A percentile compares a stretch with the other conserved stretches of the same genome.
phyloP scores from a whole-genome alignment of 2,329 filamentous ascomycete species.

The Paradendryphiella salina region DNA sequence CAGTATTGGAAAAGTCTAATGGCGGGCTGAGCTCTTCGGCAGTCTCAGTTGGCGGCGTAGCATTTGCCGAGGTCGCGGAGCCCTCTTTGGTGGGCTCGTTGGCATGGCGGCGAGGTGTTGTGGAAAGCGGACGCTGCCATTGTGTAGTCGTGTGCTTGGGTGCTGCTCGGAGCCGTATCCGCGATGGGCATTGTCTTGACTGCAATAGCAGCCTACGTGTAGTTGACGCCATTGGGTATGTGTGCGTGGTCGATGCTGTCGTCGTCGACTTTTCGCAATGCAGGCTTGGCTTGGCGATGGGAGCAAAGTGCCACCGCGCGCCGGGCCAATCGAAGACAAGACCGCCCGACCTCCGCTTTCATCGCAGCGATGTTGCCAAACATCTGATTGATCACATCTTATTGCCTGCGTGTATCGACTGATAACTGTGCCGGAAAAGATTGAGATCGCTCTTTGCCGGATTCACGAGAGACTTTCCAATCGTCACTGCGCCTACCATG shows the following conservation, averaged over 20 bases:
- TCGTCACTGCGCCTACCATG: conserved; percentile 10
- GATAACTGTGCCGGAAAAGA: neutral
- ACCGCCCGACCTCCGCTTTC: conserved; percentile 30
- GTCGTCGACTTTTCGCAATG: conserved; percentile 41
- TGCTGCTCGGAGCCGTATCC: conserved; percentile 24
- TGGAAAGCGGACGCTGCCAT: conserved; percentile 43
- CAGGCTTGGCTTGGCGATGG: conserved; percentile 29
- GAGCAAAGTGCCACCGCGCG: conserved; percentile 29
- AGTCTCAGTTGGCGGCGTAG: conserved; percentile 11
- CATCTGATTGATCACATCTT: neutral
- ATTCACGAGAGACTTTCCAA: neutral
- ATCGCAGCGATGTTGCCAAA: conserved; percentile 1
- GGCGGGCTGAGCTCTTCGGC: conserved; percentile 9
- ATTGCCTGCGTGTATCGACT: neutral
- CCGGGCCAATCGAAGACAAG: conserved; percentile 23
- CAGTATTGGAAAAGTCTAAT: conserved; percentile 5
- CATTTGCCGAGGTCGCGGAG: conserved; percentile 12
- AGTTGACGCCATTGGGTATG: conserved; percentile 43
- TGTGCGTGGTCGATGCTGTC: conserved; percentile 17
- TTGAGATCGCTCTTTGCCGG: neutral
- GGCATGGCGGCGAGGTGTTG: conserved; percentile 26
- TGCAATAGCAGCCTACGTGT: conserved; percentile 39
- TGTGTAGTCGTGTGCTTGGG: conserved; percentile 24
- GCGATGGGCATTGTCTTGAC: conserved; percentile 35
- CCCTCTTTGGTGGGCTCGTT: conserved; percentile 23